Percentiles rank a stretch among this genome's conserved stretches.
Evolutionary conservation across 129 eudicot species (phyloP).

Genomic region (Flaveria bidentis): DNA sequence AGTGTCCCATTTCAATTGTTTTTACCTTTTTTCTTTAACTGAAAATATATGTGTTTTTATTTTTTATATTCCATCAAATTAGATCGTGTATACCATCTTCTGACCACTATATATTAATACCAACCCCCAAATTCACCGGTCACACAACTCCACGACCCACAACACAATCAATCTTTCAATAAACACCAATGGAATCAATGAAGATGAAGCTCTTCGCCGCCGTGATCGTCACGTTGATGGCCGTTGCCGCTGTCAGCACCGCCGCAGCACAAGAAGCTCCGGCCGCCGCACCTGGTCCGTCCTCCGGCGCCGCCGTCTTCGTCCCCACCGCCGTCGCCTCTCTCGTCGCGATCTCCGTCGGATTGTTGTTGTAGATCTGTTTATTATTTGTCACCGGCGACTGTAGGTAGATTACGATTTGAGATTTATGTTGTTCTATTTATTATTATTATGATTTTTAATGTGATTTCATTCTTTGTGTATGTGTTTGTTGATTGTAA

Average conservation of each 20-base stretch:
- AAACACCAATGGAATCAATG: constrained; percentile 35
- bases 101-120: neutral
- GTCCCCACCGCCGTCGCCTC: constrained; percentile 40
- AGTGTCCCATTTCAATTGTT: too few species aligned
- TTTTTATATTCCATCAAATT: too few species aligned
- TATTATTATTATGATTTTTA: neutral
- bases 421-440: too few species aligned
- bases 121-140: neutral
- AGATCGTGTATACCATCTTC: neutral
- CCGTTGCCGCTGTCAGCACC: constrained; percentile 27
- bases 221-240: constrained; percentile 30
- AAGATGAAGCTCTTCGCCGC: constrained; percentile 42
- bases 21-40: too few species aligned
- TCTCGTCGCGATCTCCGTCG: constrained; percentile 33
- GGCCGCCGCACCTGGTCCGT: constrained; percentile 43
- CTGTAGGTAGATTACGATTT: neutral
- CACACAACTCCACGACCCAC: neutral
- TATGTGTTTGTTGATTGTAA: neutral
- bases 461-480: neutral
- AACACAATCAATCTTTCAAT: neutral
- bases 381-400: constrained; percentile 8
- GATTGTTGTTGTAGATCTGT: constrained; percentile 26
- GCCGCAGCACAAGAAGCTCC: constrained; percentile 48
- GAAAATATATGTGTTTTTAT: too few species aligned
- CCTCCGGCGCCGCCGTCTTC: constrained; percentile 38